A percentile compares a stretch with the other conserved stretches of the same genome.
Evolutionary conservation across 441 rosid genomes (phyloP).

Genomic region (Erodium trifolium): DNA sequence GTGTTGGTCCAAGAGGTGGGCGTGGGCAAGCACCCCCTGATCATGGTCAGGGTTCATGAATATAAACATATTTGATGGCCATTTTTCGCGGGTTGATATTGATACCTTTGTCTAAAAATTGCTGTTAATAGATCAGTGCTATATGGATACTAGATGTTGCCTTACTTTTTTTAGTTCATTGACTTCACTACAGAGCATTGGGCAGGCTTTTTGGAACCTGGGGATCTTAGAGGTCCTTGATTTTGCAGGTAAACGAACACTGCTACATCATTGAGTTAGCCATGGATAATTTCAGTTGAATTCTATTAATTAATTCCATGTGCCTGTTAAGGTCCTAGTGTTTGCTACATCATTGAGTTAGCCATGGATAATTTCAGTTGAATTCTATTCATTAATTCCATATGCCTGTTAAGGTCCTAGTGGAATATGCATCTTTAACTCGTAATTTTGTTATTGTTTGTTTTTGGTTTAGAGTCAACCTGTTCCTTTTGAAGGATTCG

Average conservation of each 20-base stretch:
- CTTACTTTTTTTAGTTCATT: not conserved
- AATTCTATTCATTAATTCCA: too few species aligned
- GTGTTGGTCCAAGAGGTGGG: constrained; percentile 38
- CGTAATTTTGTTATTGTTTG: too few species aligned
- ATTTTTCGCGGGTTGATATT: not conserved
- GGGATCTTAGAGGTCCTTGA: not conserved
- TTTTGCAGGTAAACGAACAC: not conserved
- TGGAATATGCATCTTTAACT: too few species aligned
- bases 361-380: too few species aligned
- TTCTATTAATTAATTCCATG: too few species aligned
- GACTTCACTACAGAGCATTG: not conserved
- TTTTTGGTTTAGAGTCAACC: too few species aligned
- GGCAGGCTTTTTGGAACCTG: not conserved
- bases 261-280: too few species aligned
- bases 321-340: too few species aligned
- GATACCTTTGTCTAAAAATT: not conserved
- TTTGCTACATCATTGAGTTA: too few species aligned
- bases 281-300: too few species aligned
- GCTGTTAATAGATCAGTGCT: not conserved
- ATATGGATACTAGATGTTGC: not conserved
- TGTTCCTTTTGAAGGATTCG: too few species aligned
- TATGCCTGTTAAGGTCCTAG: too few species aligned
- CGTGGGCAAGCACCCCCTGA: constrained; percentile 48
- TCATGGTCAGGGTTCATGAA: constrained; percentile 20
- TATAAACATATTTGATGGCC: not conserved